Base-by-base conservation (phyloP, 306 rosid species). In the Prunus mume region DNA sequence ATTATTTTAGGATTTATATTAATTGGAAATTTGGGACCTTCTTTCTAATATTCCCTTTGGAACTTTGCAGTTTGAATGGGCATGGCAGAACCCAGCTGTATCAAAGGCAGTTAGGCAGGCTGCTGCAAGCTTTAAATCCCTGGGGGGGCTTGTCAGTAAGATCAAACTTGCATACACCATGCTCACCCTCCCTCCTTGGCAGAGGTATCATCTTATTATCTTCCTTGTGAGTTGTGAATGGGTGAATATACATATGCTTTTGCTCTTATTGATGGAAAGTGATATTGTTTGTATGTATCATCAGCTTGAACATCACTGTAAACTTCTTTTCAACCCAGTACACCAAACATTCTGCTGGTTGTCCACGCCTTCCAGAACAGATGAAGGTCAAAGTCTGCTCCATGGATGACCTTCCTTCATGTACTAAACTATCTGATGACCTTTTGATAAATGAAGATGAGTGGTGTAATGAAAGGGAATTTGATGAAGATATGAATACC, bases 1-100 rank as follows among this genome's bases (percentile, higher is more conserved):
- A 15, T 49, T 49, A 3, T 25, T 15, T 49, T 45, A 19, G 30
- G 10, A 34, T 41, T 43, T 17, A 30, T 76, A 14, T 28, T 69
- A 11, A 62, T 49, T 38, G 62, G 62, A 18, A 61, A 20, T 50
- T 4, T 55, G 34, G 30, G 12, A 50, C 1, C n/a, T 49, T 58
- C 9, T 38, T 38, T 38, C 9, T 38, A 38, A 38, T 38, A 38
- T 38, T 25, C 34, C 2, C 30, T 60, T 47, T 82, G 67, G 77
- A 70, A 76, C 9, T 55, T 38, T 89, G 86, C 93, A 95, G 98
- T 95, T 95, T 84, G 99, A 92, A 87, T 95, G 99, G 99, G 99
- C 99, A 9, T 95, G 98, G 99, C 99, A 95, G 84, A 97, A 95
- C 80, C 99, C 99, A 19, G 87, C 71, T 34, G 90, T 89, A 82